Conservation (phyloP, 345 rosid genomes). For the Noccaea bulbosa region DNA sequence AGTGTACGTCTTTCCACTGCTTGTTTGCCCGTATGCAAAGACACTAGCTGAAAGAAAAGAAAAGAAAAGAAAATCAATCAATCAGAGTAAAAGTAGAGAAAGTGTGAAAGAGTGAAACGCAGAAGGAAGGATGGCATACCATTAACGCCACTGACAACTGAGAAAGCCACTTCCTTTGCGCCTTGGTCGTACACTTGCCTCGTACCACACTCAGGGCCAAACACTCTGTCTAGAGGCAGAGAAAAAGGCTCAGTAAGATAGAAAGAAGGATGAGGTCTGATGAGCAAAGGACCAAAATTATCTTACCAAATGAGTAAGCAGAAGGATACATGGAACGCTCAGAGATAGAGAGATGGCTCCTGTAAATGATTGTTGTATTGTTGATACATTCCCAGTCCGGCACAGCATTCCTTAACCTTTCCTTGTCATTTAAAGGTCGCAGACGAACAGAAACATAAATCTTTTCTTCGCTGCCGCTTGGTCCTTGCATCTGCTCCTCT, state of each 20-base stretch:
- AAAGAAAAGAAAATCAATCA: too few species aligned
- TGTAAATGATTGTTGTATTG: slow-evolving; percentile 62
- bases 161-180: slow-evolving; percentile 79
- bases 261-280: slow-evolving; percentile 26
- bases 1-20: slow-evolving; percentile 91
- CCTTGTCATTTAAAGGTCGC: slow-evolving; percentile 84
- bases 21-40: slow-evolving; percentile 95
- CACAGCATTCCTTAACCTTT: slow-evolving; percentile 59
- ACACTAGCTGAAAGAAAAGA: slow-evolving; percentile 73
- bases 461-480: slow-evolving; percentile 53
- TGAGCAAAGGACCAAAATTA: not conserved
- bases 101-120: slow-evolving; percentile 43
- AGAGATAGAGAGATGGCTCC: slow-evolving; percentile 69
- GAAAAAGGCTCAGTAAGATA: slow-evolving; percentile 31
- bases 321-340: slow-evolving; percentile 90
- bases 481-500: slow-evolving; percentile 55
- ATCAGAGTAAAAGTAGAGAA: not conserved
- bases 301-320: slow-evolving; percentile 82
- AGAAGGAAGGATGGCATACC: slow-evolving; percentile 25
- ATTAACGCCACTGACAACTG: slow-evolving; percentile 79
- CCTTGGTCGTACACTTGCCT: slow-evolving; percentile 78
- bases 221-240: slow-evolving; percentile 68
- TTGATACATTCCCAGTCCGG: slow-evolving; percentile 90
- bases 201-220: slow-evolving; percentile 65
- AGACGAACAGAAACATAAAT: slow-evolving; percentile 81